Conservation (phyloP, 192 early-diverging fungal genomes). For the Linderina pennispora region DNA sequence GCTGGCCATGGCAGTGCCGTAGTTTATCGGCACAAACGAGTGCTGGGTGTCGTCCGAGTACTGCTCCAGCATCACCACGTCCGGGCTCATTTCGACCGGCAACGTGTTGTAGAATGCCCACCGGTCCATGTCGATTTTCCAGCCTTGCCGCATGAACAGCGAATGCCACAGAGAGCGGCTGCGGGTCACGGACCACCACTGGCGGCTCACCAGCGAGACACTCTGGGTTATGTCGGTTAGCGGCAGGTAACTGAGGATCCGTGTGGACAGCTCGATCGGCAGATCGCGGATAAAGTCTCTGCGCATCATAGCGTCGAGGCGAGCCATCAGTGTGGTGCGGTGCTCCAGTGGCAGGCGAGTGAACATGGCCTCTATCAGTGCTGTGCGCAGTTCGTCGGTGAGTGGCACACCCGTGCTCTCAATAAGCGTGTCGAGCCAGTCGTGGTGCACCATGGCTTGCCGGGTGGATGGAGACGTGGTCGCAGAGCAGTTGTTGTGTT, state of each 20-base stretch:
- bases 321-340: conserved; percentile 13
- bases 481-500: too few species aligned
- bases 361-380: conserved; percentile 26
- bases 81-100: too few species aligned
- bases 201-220: conserved; percentile 22
- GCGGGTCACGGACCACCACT: conserved; percentile 19
- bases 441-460: too few species aligned
- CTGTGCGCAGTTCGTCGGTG: not conserved
- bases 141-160: conserved; percentile 22
- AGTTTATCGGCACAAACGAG: too few species aligned
- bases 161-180: conserved; percentile 31
- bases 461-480: too few species aligned
- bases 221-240: conserved; percentile 15
- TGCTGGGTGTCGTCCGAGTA: too few species aligned
- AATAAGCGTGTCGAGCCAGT: not conserved
- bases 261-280: conserved; percentile 29
- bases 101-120: conserved; percentile 28
- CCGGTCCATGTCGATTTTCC: conserved; percentile 20
- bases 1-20: too few species aligned
- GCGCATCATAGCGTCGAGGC: conserved; percentile 25
- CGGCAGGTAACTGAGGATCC: conserved; percentile 24
- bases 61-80: too few species aligned
- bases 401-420: not conserved
- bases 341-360: conserved; percentile 25
- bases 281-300: conserved; percentile 39